Percentiles rank a stretch among this genome's conserved stretches.
Evolutionary conservation across 2,329 filamentous ascomycete species (phyloP).

Genomic region (Colletotrichum liaoningense): DNA sequence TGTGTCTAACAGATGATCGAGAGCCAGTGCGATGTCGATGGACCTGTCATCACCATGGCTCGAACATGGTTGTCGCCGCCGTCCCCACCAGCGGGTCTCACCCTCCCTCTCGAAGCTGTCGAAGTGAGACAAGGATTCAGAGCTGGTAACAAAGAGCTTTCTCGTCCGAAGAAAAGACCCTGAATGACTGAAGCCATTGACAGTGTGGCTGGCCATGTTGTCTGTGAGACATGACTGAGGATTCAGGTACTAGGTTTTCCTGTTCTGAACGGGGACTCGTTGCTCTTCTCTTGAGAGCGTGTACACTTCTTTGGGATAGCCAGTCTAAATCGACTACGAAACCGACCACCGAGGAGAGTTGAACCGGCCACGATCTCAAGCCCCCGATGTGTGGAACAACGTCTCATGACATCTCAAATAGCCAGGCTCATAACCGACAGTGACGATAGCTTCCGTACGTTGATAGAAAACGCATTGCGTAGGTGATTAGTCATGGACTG

Average conservation of each 20-base stretch:
- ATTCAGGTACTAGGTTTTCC: background rate
- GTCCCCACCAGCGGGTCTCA: background rate
- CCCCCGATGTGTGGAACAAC: background rate
- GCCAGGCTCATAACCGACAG: background rate
- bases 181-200: background rate
- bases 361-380: constrained; percentile 17
- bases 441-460: background rate
- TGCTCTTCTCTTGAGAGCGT: background rate
- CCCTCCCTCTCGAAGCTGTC: background rate
- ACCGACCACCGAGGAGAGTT: constrained; percentile 1
- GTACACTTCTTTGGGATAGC: background rate
- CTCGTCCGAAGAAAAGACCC: background rate
- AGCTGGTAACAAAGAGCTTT: constrained; percentile 6
- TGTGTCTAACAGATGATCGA: constrained; percentile 6
- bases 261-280: background rate
- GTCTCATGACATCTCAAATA: background rate
- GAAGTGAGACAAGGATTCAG: constrained; percentile 14
- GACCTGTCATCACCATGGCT: background rate
- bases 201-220: constrained; percentile 8
- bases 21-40: constrained; percentile 3
- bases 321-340: constrained; percentile 26
- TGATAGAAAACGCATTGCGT: background rate
- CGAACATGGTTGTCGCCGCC: background rate
- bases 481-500: background rate
- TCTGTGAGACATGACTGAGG: constrained; percentile 5